These are phyloP conservation scores for Colletotrichum horii DNA, from an alignment of 2,329 filamentous ascomycete species.

Conservation along the genomic window DNA sequence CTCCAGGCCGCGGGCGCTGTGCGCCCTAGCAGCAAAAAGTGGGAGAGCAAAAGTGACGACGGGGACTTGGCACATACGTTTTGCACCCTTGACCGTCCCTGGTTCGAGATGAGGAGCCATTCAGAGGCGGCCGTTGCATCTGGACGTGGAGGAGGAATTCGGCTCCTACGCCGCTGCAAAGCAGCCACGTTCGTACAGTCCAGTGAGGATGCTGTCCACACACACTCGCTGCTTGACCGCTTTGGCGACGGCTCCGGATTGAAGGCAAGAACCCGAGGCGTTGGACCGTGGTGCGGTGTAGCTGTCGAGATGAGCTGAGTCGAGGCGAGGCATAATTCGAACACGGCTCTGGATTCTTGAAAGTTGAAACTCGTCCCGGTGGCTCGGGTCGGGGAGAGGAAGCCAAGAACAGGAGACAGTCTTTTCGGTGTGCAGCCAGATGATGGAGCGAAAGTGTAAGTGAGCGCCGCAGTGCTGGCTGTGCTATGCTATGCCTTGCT, in stretches of 20 bases:
- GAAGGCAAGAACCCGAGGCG: constrained; percentile 5
- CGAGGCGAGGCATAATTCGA: not conserved
- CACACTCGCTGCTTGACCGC: constrained; percentile 4
- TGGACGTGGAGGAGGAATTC: constrained; percentile 10
- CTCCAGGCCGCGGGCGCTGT: not conserved
- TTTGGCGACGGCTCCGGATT: constrained; percentile 5
- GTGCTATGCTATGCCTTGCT: not conserved
- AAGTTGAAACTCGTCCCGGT: constrained; percentile 5
- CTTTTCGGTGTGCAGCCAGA: not conserved
- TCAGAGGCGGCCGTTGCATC: constrained; percentile 6
- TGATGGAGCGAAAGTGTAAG: constrained; percentile 17
- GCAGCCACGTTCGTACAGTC: not conserved
- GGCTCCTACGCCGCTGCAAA: constrained; percentile 5
- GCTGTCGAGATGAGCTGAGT: not conserved
- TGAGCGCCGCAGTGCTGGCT: not conserved
- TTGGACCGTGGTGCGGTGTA: not conserved
- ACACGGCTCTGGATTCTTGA: not conserved
- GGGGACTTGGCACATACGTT: constrained; percentile 14
- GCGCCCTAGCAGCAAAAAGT: not conserved
- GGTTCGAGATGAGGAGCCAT: constrained; percentile 2
- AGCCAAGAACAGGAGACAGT: not conserved
- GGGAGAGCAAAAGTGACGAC: constrained; percentile 1
- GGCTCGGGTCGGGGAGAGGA: constrained; percentile 1
- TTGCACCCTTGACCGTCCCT: constrained; percentile 10
- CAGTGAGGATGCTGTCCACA: not conserved